Evolutionary conservation across 345 rosid species (phyloP).

Genomic region (Xanthoceras sorbifolium): DNA sequence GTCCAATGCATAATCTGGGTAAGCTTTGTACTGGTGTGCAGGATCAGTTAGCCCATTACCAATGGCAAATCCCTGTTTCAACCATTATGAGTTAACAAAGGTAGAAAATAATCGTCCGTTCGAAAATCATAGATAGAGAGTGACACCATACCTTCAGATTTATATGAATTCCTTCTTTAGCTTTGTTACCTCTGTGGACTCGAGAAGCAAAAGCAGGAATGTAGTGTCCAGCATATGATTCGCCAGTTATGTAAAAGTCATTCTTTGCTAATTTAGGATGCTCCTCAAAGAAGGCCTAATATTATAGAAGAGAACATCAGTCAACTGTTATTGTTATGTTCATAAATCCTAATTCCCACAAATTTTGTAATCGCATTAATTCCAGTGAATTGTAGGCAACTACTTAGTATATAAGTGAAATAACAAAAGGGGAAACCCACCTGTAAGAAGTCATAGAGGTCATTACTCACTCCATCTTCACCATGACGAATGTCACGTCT

Average conservation of each 20-base stretch:
- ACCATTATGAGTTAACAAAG: slow-evolving; percentile 22
- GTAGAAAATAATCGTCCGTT: not conserved
- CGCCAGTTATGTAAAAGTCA: slow-evolving; percentile 95
- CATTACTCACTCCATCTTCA: slow-evolving; percentile 87
- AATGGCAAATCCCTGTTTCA: slow-evolving; percentile 89
- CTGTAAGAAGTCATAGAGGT: slow-evolving; percentile 96
- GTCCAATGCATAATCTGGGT: slow-evolving; percentile 92
- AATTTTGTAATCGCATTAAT: not conserved
- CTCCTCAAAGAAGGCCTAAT: slow-evolving; percentile 86
- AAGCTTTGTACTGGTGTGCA: slow-evolving; percentile 88
- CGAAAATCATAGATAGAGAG: not conserved
- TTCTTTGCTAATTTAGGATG: slow-evolving; percentile 77
- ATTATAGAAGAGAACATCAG: slow-evolving; percentile 22
- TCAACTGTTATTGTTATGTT: not conserved
- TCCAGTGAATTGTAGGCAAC: not conserved
- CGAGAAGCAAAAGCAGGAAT: slow-evolving; percentile 98
- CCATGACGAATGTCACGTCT: slow-evolving; percentile 80
- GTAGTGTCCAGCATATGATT: slow-evolving; percentile 99
- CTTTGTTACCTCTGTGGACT: slow-evolving; percentile 89
- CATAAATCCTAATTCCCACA: not conserved
- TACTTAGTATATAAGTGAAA: not conserved
- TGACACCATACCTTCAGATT: slow-evolving; percentile 70
- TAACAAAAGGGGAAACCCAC: slow-evolving; percentile 36
- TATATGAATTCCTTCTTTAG: slow-evolving; percentile 80
- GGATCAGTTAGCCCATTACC: slow-evolving; percentile 99